phyloP scores from a whole-genome alignment of 768 basidiomycete genomes.

The Naematelia aurantialba region DNA sequence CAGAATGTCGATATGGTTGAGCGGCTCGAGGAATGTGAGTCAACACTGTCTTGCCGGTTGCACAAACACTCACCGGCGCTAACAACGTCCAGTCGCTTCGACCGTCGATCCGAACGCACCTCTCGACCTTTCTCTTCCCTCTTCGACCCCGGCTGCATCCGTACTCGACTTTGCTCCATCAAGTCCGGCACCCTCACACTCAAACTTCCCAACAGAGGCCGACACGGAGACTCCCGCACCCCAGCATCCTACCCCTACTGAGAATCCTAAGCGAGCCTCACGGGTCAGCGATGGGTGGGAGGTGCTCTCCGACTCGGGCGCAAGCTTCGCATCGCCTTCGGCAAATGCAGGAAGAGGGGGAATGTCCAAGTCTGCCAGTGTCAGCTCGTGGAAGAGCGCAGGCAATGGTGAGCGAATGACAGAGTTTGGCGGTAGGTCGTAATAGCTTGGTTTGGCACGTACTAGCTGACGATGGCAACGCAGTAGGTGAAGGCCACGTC shows the following conservation, averaged over 20 bases:
- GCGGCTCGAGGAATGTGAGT: constrained; percentile 37
- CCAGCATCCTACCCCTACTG: neutral
- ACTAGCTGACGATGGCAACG: neutral
- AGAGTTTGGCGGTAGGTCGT: constrained; percentile 33
- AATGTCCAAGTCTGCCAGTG: constrained; percentile 20
- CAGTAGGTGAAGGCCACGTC: neutral
- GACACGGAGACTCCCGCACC: too few relatives aligned
- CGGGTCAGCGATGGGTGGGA: constrained; percentile 31
- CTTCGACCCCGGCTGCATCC: constrained; percentile 17
- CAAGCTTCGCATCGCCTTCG: constrained; percentile 32
- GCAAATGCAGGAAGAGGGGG: constrained; percentile 9
- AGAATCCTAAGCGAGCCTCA: constrained; percentile 3
- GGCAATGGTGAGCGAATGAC: constrained; percentile 38
- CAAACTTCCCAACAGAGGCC: too few relatives aligned
- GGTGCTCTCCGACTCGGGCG: constrained; percentile 33
- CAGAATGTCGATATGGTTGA: constrained; percentile 38
- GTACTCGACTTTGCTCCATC: neutral
- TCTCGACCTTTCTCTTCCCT: constrained; percentile 17
- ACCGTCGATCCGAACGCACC: constrained; percentile 18
- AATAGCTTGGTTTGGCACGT: too few relatives aligned
- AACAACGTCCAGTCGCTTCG: neutral
- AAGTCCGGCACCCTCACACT: neutral
- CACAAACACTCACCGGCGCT: too few relatives aligned
- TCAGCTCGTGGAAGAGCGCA: constrained; percentile 39
- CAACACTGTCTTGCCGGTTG: neutral